phyloP scores from a whole-genome alignment of 352 stramenopile species.

The Globisporangium irregulare region DNA sequence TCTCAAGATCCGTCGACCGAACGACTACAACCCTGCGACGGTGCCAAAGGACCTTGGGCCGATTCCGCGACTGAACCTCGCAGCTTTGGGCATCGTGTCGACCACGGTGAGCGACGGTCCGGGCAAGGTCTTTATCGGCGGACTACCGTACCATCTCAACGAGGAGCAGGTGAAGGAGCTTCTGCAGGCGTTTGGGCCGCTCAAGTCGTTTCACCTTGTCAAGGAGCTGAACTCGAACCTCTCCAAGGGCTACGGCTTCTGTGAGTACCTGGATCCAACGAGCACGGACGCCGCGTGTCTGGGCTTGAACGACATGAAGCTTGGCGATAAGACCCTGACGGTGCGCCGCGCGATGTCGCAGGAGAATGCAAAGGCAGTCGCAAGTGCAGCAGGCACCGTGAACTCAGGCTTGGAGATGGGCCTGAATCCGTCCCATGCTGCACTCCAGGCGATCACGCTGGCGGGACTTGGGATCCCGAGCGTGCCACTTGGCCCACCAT shows the following conservation, averaged over 20 bases:
- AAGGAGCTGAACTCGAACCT: constrained; percentile 90
- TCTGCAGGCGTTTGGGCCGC: constrained; percentile 92
- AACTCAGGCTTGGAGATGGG: constrained; percentile 70
- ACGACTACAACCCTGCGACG: constrained; percentile 95
- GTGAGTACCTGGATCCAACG: constrained; percentile 92
- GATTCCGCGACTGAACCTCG: constrained; percentile 88
- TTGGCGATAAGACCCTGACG: constrained; percentile 90
- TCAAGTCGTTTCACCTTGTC: constrained; percentile 96
- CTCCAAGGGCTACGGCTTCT: constrained; percentile 98
- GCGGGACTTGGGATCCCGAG: constrained; percentile 48
- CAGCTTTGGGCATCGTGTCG: constrained; percentile 93
- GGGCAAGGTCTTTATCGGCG: constrained; percentile 98
- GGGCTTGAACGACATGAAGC: constrained; percentile 95
- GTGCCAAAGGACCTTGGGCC: constrained; percentile 85
- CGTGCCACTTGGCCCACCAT: constrained; percentile 57
- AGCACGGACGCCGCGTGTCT: constrained; percentile 92
- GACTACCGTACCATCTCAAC: constrained; percentile 95
- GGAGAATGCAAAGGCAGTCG: constrained; percentile 64
- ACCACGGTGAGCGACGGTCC: constrained; percentile 94
- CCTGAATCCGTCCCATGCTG: constrained; percentile 57
- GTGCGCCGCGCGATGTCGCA: constrained; percentile 85
- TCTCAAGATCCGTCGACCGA: constrained; percentile 96
- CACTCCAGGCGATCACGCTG: constrained; percentile 69
- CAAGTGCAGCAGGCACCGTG: constrained; percentile 58
- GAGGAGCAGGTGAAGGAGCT: constrained; percentile 95